phyloP scores from a whole-genome alignment of 305 asterid species.

The Fraxinus nigra region DNA sequence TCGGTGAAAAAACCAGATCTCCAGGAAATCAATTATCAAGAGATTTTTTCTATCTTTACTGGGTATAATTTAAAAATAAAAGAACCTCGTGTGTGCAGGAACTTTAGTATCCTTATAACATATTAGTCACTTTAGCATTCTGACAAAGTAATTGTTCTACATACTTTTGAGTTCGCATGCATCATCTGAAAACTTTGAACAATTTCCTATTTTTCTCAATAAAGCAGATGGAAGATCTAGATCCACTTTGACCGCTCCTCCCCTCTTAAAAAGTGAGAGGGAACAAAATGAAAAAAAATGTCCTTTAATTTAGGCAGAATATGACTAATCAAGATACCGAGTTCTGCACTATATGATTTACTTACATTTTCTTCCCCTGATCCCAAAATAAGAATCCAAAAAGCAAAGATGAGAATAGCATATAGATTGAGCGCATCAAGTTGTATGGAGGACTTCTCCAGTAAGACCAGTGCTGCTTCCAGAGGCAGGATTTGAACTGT shows the following conservation, averaged over 20 bases:
- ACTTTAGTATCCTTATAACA: background rate
- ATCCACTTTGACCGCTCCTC: background rate
- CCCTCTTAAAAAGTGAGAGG: background rate
- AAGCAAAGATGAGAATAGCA: conserved; percentile 38
- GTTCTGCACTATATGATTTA: background rate
- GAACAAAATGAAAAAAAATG: background rate
- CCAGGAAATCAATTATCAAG: background rate
- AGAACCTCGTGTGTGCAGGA: background rate
- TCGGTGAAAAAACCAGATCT: background rate
- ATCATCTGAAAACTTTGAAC: background rate
- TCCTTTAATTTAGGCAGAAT: background rate
- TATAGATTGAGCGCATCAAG: conserved; percentile 41
- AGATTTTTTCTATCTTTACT: background rate
- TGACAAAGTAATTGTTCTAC: background rate
- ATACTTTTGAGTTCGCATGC: background rate
- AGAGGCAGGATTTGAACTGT: conserved; percentile 62
- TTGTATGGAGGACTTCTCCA: conserved; percentile 74
- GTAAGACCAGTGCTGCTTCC: conserved; percentile 66
- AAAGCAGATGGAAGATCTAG: background rate
- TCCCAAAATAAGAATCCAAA: conserved; percentile 53
- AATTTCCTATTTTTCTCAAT: background rate
- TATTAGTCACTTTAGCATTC: background rate
- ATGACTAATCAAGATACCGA: background rate
- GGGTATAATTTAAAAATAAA: background rate
- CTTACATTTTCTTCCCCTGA: conserved; percentile 52